These are phyloP conservation scores for Kalanchoe fedtschenkoi DNA, from an alignment of 164 flowering plant genomes.

Conservation along the genomic window DNA sequence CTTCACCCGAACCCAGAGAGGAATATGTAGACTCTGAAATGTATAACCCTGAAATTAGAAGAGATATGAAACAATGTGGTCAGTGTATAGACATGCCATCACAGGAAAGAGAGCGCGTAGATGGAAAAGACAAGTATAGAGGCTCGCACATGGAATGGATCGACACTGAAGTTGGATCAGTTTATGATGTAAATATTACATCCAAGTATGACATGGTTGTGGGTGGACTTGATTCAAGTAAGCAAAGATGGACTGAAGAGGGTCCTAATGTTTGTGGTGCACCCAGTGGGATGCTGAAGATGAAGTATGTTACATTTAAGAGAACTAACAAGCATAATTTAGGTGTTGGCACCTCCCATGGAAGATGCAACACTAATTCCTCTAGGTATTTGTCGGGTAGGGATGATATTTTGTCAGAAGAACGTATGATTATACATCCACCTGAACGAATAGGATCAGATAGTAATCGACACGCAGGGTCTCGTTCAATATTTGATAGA, in stretches of 20 bases:
- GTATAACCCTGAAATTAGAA: background rate
- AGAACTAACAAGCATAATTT: background rate
- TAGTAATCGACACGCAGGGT: background rate
- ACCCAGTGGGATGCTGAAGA: background rate
- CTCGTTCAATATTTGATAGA: conserved; percentile 2
- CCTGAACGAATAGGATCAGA: background rate
- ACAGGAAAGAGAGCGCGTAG: background rate
- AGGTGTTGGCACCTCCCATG: background rate
- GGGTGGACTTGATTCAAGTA: background rate
- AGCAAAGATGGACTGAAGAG: background rate
- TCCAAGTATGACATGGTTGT: background rate
- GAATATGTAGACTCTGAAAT: background rate
- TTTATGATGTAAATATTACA: background rate
- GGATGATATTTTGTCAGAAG: background rate
- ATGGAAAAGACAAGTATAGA: background rate
- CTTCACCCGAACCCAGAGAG: background rate
- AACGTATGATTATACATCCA: background rate
- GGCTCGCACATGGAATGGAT: background rate
- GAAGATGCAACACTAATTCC: background rate
- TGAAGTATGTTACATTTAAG: background rate
- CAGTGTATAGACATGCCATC: background rate
- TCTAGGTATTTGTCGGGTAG: background rate
- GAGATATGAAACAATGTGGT: background rate
- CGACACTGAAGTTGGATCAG: background rate
- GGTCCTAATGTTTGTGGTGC: background rate